phyloP scores from a whole-genome alignment of 2,329 filamentous ascomycete genomes.

The Tolypocladium inflatum region DNA sequence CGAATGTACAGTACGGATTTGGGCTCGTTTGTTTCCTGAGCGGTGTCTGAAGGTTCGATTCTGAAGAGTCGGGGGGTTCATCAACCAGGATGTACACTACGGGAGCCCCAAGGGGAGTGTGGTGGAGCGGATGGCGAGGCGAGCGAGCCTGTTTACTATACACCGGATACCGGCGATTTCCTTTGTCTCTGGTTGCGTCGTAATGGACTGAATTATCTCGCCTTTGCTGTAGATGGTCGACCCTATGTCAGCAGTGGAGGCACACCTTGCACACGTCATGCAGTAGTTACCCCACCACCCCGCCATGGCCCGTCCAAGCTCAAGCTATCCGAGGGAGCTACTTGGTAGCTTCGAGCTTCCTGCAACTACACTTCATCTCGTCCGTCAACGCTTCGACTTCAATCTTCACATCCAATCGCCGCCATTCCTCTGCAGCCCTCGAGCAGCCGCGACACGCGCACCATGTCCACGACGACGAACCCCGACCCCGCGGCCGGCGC shows the following conservation, averaged over 20 bases:
- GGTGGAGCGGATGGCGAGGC: not conserved
- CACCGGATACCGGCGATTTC: not conserved
- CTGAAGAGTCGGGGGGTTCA: not conserved
- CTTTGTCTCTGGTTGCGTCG: not conserved
- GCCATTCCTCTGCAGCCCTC: too few relatives aligned
- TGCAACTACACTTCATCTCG: not conserved
- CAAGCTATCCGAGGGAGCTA: not conserved
- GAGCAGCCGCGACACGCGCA: not conserved
- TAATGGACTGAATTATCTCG: not conserved
- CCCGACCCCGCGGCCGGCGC: slow-evolving; percentile 28
- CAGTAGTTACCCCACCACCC: not conserved
- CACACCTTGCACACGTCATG: not conserved
- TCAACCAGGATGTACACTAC: not conserved
- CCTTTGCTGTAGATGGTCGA: not conserved
- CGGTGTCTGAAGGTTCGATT: too few relatives aligned
- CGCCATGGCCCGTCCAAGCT: not conserved
- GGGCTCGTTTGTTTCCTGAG: not conserved
- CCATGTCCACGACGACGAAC: slow-evolving; percentile 24
- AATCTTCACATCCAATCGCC: too few relatives aligned
- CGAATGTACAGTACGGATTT: not conserved
- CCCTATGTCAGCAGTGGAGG: too few relatives aligned
- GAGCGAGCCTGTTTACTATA: not conserved
- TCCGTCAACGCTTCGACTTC: too few relatives aligned
- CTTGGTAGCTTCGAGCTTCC: not conserved
- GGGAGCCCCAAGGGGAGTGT: too few relatives aligned